A percentile compares a stretch with the other conserved stretches of the same genome.
Conservation (phyloP, 108 stramenopile species). For the Licmophora abbreviata region DNA sequence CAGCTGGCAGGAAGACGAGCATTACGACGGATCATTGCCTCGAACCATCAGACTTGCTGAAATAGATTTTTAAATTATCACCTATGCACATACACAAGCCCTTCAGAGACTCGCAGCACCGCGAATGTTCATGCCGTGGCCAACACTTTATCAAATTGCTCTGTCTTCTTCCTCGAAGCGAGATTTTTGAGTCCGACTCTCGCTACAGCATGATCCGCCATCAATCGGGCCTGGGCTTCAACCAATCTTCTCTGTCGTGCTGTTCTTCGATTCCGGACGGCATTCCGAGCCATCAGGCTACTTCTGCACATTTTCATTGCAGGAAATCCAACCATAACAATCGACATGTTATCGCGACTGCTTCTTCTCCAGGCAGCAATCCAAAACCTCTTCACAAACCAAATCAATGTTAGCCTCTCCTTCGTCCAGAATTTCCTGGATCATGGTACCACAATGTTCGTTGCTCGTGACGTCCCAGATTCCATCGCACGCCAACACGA, state of each 20-base stretch:
- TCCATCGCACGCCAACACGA: conserved; percentile 89
- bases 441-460: conserved; percentile 70
- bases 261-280: conserved; percentile 22
- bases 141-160: too few relatives aligned
- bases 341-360: conserved; percentile 82
- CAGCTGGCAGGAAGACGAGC: too few relatives aligned
- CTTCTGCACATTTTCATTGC: conserved; percentile 11
- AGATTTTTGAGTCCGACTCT: too few relatives aligned
- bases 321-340: conserved; percentile 26
- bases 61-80: too few relatives aligned
- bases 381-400: conserved; percentile 81
- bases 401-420: conserved; percentile 61
- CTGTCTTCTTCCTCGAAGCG: too few relatives aligned
- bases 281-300: conserved; percentile 16
- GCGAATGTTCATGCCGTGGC: too few relatives aligned
- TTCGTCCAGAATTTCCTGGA: conserved; percentile 46
- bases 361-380: conserved; percentile 65
- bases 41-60: too few relatives aligned
- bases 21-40: too few relatives aligned
- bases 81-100: too few relatives aligned
- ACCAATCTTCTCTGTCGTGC: conserved; percentile 20
- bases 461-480: conserved; percentile 92
- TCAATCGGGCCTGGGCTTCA: conserved; percentile 15
- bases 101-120: too few relatives aligned
- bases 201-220: conserved; percentile 13